Evolutionary conservation across 2,329 filamentous ascomycete genomes (phyloP), one percentile per base, ranked within the genome.

Genomic region (Clarireedia sp.): DNA sequence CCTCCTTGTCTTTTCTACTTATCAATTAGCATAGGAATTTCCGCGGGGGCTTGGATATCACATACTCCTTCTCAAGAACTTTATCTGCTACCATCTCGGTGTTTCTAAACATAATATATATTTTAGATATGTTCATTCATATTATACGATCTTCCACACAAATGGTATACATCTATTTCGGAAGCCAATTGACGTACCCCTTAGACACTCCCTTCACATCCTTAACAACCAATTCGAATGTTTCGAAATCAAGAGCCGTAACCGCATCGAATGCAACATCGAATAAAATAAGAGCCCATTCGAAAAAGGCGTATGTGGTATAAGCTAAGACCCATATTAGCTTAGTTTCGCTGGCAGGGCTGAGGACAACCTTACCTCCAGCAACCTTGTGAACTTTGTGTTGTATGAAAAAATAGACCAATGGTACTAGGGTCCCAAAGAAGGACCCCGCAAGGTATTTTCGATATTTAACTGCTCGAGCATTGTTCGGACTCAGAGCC

Each of bases 131-230:
- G 56, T 63, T 64, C 65, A 65, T 63, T 64, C 65, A 65, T 57
- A 59, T 57, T 62, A 54, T 60, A 61, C 59, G 59, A 51, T 59
- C 59, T 53, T 53, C 21, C 33, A 57, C 59, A 60, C 59, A 61
- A 54, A 64, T 70, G 73, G 70, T 78, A 76, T 78, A 75, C 75
- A 80, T 75, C 81, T 91, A 96, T 77, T 83, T 89, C 65, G 92
- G 92, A 81, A 96, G 90, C 87, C 87, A 87, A 76, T 85, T 83
- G 76, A 99, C 94, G 82, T 99, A 99, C 94, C 92, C 91, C 89
- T 92, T 91, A 78, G 88, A 94, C 69, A 86, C 75, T 62, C 90
- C 91, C 75, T 90, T 92, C 63, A 91, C 80, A 75, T 97, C 92
- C 76, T 83, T 89, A 62, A 99, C 79, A 64, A 90, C 79, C 66